Conservation (phyloP, 2,329 filamentous ascomycete species). For the Nothopassalora personata region DNA sequence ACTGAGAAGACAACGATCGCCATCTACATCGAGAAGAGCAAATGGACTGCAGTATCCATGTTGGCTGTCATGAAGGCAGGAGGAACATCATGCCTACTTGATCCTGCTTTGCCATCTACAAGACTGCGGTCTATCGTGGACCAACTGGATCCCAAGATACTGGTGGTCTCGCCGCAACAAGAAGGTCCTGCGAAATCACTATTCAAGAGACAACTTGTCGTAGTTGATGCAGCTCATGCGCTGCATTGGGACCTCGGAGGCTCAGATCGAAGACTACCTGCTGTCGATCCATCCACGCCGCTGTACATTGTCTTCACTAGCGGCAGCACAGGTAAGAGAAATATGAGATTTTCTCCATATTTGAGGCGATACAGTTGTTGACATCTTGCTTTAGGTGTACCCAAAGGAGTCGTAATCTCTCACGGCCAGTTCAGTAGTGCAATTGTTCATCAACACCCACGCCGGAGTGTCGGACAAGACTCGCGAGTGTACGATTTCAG, state of each 20-base stretch:
- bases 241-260: no score
- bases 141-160: conserved; percentile 1
- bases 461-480: neutral
- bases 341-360: no score
- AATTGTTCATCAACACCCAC: neutral
- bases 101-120: conserved; percentile 22
- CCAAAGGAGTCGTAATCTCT: conserved; percentile 14
- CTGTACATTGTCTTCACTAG: conserved; percentile 14
- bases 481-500: conserved; percentile 1
- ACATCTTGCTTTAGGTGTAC: neutral
- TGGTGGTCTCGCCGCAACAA: no score
- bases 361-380: no score
- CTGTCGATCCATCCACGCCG: neutral
- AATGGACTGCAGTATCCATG: conserved; percentile 23
- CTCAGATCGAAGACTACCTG: neutral
- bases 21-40: conserved; percentile 27
- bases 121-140: conserved; percentile 25
- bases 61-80: conserved; percentile 29
- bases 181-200: no score
- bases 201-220: no score
- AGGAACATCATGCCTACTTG: conserved; percentile 25
- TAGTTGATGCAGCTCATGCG: no score
- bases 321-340: conserved; percentile 9
- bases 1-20: conserved; percentile 10
- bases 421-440: conserved; percentile 9